Conservation (phyloP, 495 filamentous ascomycete genomes). For the Tuber umbilicatum region DNA sequence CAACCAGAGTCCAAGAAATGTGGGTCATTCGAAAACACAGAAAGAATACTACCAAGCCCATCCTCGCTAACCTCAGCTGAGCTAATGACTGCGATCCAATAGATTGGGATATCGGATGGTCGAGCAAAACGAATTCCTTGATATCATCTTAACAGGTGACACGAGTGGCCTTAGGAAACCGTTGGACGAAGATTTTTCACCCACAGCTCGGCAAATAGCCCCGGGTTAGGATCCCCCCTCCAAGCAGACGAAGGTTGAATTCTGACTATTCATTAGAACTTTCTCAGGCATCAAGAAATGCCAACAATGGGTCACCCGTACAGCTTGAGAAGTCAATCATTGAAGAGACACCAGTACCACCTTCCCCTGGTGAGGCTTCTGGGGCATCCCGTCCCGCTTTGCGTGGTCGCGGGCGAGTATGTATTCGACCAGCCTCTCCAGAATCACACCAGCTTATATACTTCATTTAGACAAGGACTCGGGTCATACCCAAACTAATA, state of each 20-base stretch:
- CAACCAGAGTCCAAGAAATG: constrained; percentile 36
- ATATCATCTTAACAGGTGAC: constrained; percentile 76
- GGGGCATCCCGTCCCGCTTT: constrained; percentile 16
- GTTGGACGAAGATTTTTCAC: constrained; percentile 45
- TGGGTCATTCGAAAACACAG: constrained; percentile 22
- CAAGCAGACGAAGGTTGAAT: background rate
- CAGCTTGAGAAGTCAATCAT: background rate
- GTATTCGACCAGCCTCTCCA: constrained; percentile 3
- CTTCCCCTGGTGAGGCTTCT: background rate
- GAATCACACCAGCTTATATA: background rate
- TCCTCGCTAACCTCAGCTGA: constrained; percentile 1
- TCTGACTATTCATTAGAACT: constrained; percentile 7
- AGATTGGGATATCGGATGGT: constrained; percentile 69
- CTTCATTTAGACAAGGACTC: constrained; percentile 17
- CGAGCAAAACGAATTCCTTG: constrained; percentile 86
- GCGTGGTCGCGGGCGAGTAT: constrained; percentile 32
- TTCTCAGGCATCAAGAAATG: background rate
- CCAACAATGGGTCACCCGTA: background rate
- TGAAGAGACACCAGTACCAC: background rate
- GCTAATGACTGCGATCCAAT: constrained; percentile 16
- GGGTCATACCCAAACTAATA: constrained; percentile 15
- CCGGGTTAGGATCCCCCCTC: constrained; percentile 6
- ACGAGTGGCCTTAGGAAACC: constrained; percentile 60
- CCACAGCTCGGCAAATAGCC: background rate
- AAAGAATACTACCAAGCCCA: background rate